Evolutionary conservation across 148 eudicot genomes (phyloP).

Genomic region (Camellia lanceoleosa): DNA sequence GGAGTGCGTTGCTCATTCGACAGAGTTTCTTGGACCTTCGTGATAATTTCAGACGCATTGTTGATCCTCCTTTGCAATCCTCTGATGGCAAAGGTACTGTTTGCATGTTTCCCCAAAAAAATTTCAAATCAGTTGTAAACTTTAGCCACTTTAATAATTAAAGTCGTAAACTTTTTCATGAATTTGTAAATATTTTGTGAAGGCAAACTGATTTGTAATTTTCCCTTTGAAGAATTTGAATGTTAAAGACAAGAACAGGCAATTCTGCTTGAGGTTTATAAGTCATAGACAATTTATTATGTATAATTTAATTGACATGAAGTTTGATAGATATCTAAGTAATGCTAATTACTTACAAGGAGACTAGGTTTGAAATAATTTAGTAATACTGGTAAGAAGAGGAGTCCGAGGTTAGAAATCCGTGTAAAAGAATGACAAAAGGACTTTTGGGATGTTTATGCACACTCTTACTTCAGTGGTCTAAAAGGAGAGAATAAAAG

Average conservation of each 20-base stretch:
- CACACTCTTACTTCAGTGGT: no score
- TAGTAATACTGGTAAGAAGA: background rate
- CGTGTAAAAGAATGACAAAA: background rate
- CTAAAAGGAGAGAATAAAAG: background rate
- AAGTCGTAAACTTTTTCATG: no score
- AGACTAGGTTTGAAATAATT: background rate
- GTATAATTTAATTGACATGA: background rate
- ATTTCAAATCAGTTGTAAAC: no score
- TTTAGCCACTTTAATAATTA: no score
- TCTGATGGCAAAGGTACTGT: slow-evolving; percentile 43
- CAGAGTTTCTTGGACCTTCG: slow-evolving; percentile 85
- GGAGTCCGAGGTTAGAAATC: background rate
- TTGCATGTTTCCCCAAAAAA: background rate
- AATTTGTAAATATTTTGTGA: no score
- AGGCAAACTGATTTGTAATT: no score
- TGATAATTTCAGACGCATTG: slow-evolving; percentile 81
- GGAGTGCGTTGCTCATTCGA: slow-evolving; percentile 65
- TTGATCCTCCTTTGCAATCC: slow-evolving; percentile 67
- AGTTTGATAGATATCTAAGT: background rate
- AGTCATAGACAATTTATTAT: background rate
- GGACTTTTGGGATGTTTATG: background rate
- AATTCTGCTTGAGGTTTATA: background rate
- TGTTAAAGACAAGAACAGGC: no score
- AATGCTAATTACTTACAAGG: background rate
- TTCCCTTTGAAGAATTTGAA: no score